Conservation (phyloP, 2,329 filamentous ascomycete genomes). For the Pestalotiopsis fici region DNA sequence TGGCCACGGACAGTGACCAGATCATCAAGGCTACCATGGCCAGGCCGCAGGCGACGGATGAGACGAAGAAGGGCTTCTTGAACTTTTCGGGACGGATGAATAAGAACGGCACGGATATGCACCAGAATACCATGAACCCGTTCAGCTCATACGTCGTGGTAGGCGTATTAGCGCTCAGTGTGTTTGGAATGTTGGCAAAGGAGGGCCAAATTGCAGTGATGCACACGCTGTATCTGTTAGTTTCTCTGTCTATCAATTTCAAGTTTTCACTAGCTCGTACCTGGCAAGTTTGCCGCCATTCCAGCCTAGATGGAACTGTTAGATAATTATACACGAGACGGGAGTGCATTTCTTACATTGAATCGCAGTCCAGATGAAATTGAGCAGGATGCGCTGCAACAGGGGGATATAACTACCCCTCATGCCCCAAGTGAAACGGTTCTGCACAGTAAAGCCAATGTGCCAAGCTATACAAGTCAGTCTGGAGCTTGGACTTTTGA, state of each 20-base stretch:
- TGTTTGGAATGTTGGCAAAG: slow-evolving; percentile 44
- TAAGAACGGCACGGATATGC: slow-evolving; percentile 46
- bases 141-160: slow-evolving; percentile 43
- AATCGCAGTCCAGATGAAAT: slow-evolving; percentile 49
- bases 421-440: slow-evolving; percentile 48
- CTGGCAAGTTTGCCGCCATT: slow-evolving; percentile 29
- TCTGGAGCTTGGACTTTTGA: neutral
- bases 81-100: slow-evolving; percentile 48
- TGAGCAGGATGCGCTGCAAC: slow-evolving; percentile 44
- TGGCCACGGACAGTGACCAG: slow-evolving; percentile 42
- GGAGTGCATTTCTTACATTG: slow-evolving; percentile 30
- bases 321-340: neutral
- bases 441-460: slow-evolving; percentile 49
- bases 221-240: slow-evolving; percentile 29
- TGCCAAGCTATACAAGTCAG: slow-evolving; percentile 36
- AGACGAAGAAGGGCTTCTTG: slow-evolving; percentile 43
- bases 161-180: slow-evolving; percentile 36
- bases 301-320: slow-evolving; percentile 20
- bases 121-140: slow-evolving; percentile 51
- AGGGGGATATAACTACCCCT: slow-evolving; percentile 48
- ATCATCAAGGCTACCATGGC: slow-evolving; percentile 49
- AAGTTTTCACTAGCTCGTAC: neutral
- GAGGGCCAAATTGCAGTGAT: slow-evolving; percentile 46
- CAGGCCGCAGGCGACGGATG: slow-evolving; percentile 40
- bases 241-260: neutral